A percentile compares a stretch with the other conserved stretches of the same genome.
phyloP scores from a whole-genome alignment of 2,329 filamentous ascomycete genomes.

The Alternaria tenuissima region DNA sequence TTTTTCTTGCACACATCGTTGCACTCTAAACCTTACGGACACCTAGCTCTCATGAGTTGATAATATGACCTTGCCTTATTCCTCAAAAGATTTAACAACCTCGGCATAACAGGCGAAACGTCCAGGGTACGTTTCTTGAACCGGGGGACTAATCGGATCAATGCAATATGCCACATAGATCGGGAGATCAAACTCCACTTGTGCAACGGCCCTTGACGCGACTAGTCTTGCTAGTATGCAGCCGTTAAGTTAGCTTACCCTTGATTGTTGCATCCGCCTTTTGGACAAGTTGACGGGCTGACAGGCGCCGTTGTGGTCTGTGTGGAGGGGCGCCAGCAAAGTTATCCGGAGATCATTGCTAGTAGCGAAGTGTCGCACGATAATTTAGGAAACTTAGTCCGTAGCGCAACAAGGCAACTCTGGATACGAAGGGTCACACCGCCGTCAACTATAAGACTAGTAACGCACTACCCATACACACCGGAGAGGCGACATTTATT shows the following conservation, averaged over 20 bases:
- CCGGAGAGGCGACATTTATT: rapidly evolving
- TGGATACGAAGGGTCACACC: too few species aligned
- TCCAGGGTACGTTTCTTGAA: background rate
- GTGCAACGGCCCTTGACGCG: background rate
- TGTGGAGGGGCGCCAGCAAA: background rate
- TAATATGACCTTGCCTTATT: background rate
- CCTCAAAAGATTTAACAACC: too few species aligned
- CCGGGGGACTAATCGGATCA: background rate
- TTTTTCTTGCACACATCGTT: too few species aligned
- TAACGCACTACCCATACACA: too few species aligned
- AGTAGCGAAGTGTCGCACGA: too few species aligned
- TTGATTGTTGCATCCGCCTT: background rate
- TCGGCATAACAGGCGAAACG: background rate
- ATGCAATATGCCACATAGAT: background rate
- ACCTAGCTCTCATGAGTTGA: too few species aligned
- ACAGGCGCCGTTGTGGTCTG: background rate
- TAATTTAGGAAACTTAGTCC: too few species aligned
- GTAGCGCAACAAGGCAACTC: too few species aligned
- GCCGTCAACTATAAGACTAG: too few species aligned
- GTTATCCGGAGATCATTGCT: too few species aligned
- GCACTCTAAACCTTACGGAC: too few species aligned
- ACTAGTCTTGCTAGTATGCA: background rate
- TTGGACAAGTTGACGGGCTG: background rate
- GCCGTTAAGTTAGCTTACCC: background rate
- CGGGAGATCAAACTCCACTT: background rate